Conservation (phyloP, 257 asterid species). For the Ehretia macrophylla region DNA sequence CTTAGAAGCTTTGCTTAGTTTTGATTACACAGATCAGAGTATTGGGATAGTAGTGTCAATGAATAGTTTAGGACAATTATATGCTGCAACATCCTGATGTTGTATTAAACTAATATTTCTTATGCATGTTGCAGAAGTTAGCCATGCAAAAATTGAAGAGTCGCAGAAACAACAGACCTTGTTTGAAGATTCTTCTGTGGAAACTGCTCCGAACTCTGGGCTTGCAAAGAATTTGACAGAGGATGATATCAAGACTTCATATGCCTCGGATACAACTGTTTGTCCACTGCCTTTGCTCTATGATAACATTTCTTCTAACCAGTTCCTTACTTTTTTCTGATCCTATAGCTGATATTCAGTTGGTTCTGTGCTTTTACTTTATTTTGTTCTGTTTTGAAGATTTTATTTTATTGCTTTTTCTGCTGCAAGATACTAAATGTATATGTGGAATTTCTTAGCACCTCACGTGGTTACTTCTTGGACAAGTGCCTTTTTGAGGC, state of each 20-base stretch:
- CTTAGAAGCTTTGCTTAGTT: no score
- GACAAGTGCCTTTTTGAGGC: no score
- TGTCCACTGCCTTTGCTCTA: conserved; percentile 25
- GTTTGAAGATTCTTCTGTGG: conserved; percentile 57
- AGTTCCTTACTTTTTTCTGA: neutral
- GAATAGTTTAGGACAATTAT: neutral
- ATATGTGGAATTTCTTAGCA: no score
- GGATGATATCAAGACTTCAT: conserved; percentile 76
- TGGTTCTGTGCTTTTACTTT: no score
- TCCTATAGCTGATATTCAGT: no score
- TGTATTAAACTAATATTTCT: neutral
- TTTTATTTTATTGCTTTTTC: no score
- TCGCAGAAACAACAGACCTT: conserved; percentile 59
- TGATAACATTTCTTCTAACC: conserved; percentile 4
- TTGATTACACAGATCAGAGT: no score
- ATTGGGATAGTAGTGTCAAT: neutral
- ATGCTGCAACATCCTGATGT: neutral
- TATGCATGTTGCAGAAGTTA: conserved; percentile 39
- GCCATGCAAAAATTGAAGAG: conserved; percentile 62
- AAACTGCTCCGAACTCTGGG: conserved; percentile 54
- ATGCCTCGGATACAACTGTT: conserved; percentile 63
- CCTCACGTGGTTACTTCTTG: no score
- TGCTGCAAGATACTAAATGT: no score
- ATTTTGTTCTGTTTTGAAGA: no score
- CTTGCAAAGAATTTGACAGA: conserved; percentile 62